Evolutionary conservation across 2,329 filamentous ascomycete species (phyloP).

Genomic region (Rutstroemia sp.): DNA sequence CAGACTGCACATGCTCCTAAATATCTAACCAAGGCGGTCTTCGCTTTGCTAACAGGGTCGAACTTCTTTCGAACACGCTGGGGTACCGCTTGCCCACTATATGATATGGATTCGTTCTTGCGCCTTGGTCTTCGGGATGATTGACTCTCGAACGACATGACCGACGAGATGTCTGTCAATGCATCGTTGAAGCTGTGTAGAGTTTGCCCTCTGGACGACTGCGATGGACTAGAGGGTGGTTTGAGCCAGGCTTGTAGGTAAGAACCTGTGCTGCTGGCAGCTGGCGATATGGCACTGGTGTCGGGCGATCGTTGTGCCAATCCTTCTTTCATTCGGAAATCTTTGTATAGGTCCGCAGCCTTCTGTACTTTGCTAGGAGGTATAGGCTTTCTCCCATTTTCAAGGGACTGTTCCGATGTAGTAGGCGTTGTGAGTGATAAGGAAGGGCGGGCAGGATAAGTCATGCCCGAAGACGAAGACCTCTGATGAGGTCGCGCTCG

Average conservation of each 20-base stretch:
- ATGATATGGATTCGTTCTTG: conserved; percentile 15
- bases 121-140: conserved; percentile 8
- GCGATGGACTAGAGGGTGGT: conserved; percentile 15
- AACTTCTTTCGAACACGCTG: conserved; percentile 18
- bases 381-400: conserved; percentile 15
- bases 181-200: conserved; percentile 11
- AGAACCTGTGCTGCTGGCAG: conserved; percentile 8
- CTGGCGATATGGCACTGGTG: conserved; percentile 7
- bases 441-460: conserved; percentile 7
- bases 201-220: conserved; percentile 15
- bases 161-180: conserved; percentile 22
- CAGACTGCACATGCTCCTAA: conserved; percentile 23
- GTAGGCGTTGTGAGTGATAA: conserved; percentile 8
- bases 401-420: not conserved
- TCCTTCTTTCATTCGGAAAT: conserved; percentile 17
- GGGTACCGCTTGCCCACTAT: conserved; percentile 21
- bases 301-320: conserved; percentile 15
- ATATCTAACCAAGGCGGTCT: conserved; percentile 25
- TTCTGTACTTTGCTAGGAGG: conserved; percentile 16
- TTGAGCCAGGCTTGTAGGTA: conserved; percentile 14
- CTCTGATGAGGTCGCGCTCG: not conserved
- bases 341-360: conserved; percentile 19
- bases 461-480: not conserved
- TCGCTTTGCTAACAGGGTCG: conserved; percentile 16
- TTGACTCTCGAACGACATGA: conserved; percentile 24